Conservation (phyloP, 495 filamentous ascomycete species). For the Apodospora peruviana region DNA sequence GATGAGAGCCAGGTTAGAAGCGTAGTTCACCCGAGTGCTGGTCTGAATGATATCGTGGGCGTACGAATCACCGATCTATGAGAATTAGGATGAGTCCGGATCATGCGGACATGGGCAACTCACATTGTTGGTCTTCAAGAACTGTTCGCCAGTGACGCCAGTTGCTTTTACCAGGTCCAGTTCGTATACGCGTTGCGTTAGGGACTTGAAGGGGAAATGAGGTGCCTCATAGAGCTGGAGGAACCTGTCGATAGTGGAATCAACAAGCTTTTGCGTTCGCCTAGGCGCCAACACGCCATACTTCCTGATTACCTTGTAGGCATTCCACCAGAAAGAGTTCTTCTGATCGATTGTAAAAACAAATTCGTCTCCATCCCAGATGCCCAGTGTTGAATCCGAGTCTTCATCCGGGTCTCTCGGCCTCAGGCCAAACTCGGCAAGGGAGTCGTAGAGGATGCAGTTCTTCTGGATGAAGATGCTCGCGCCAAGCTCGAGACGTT, state of each 20-base stretch:
- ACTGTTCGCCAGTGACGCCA: constrained; percentile 63
- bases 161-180: constrained; percentile 62
- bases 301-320: constrained; percentile 72
- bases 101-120: constrained; percentile 2
- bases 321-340: constrained; percentile 65
- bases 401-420: constrained; percentile 25
- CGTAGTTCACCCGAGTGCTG: constrained; percentile 92
- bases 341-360: constrained; percentile 54
- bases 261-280: constrained; percentile 66
- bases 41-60: constrained; percentile 85
- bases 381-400: constrained; percentile 52
- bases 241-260: constrained; percentile 65
- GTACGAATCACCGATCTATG: constrained; percentile 57
- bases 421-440: constrained; percentile 63
- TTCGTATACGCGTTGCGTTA: constrained; percentile 59
- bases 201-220: constrained; percentile 73
- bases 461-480: constrained; percentile 91
- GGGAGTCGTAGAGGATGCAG: constrained; percentile 69
- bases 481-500: constrained; percentile 82
- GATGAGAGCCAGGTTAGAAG: constrained; percentile 75
- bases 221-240: constrained; percentile 75
- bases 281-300: constrained; percentile 74
- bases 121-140: constrained; percentile 59
- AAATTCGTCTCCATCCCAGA: constrained; percentile 80
- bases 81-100: neutral